Conservation (phyloP, 2,329 filamentous ascomycete genomes). For the Chalaropsis thielavioides region DNA sequence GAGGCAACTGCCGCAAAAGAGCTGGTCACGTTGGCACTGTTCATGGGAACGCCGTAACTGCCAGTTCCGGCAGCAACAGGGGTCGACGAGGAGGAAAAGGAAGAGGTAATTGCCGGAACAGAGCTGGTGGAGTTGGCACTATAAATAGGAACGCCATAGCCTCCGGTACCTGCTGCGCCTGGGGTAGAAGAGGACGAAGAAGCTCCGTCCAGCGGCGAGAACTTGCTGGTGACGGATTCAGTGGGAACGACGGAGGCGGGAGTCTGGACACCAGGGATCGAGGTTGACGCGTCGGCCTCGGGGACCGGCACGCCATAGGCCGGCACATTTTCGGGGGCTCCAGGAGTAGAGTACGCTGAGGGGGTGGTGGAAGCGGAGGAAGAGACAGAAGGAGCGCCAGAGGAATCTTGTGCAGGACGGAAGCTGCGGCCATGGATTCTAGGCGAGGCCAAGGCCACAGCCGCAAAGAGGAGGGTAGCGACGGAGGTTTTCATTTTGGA, state of each 20-base stretch:
- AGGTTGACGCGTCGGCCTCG: neutral
- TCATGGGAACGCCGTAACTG: neutral
- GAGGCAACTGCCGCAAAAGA: constrained; percentile 4
- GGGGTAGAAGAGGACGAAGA: neutral
- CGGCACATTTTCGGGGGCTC: neutral
- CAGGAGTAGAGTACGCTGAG: neutral
- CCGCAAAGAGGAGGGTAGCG: constrained; percentile 15
- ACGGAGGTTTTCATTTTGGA: constrained; percentile 16
- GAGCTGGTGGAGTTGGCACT: neutral
- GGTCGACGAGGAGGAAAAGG: constrained; percentile 26
- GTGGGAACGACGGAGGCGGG: neutral
- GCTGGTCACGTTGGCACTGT: neutral
- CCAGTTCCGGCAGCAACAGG: constrained; percentile 22
- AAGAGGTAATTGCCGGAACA: neutral
- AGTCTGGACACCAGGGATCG: neutral
- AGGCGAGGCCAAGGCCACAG: constrained; percentile 14
- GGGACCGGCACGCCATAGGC: neutral
- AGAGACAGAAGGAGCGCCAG: neutral
- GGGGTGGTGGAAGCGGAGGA: neutral
- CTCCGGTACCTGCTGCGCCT: neutral
- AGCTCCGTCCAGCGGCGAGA: neutral
- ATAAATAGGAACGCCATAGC: neutral
- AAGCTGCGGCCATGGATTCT: constrained; percentile 14
- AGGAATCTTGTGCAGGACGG: constrained; percentile 5
- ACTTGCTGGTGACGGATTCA: neutral